Base-by-base conservation (phyloP, 768 basidiomycete genomes). In the Auriscalpium orientale region DNA sequence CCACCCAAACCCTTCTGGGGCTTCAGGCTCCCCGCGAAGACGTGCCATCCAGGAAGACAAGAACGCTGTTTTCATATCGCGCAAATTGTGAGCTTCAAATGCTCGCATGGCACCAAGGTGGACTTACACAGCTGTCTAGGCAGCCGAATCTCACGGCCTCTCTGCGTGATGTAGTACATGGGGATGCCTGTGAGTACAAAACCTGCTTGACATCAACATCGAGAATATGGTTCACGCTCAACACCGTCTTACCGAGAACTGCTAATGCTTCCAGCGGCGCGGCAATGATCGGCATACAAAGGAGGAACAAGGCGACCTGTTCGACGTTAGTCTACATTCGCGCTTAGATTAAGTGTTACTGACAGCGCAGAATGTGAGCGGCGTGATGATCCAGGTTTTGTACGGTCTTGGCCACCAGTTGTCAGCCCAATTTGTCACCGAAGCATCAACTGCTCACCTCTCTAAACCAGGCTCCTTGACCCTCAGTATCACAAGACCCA, bases 281-380 rank as follows among this genome's bases (percentile, higher is more conserved):
- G 3, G 95, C 95, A 55, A 95, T 86, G 51, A 95, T 77, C 2
- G 95, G 94, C 91, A 99, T 95, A 64, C 86, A 88, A 10, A 99
- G 74, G 52, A 98, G 76, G 72, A 95, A 95, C 51, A 93, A 73
- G 3, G 93, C 91, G 11, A 94, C 87, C 89, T 91, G 50, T 13
- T 16, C 49, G 47, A 46, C 13, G 11, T 20, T 33, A 51, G 18
- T 13, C 44, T 22, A 46, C n/a, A 40, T 20, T 20, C 22, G 33
- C 33, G 37, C 48, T 58, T 18, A 51, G 9, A 48, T 11, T 11
- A 9, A 57, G 34, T 36, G 47, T 50, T 4, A 75, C 85, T 57
- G 66, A 93, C 91, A 35, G 79, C 85, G 64, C 93, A 95, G 70
- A 98, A 98, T 5, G 76, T 83, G 34, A 98, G 74, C 1, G 95